Evolutionary conservation across 176 grass and related monocot genomes (phyloP), one percentile per base, ranked within the genome.

Genomic region (Phoenix roebelenii): DNA sequence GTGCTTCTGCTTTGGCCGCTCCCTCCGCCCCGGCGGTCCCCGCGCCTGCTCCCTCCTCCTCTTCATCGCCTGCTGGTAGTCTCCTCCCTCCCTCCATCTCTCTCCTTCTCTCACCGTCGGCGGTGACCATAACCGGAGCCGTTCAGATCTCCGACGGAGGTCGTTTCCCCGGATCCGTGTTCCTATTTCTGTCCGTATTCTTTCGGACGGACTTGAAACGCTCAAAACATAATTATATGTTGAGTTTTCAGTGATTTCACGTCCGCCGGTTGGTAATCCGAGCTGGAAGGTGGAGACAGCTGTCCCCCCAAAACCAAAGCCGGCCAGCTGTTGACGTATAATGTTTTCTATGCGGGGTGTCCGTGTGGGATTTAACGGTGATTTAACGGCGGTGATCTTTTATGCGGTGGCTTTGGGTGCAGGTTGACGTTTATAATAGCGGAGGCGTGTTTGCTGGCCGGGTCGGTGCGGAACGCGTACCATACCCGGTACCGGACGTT

Each of bases 1-100:
- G 0, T 97, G 93, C 81, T 97, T 85, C 87, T 97, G 84, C 81
- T 97, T 84, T 60, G 93, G 93, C 1, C 75, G 75, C n/a, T 81
- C 75, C 0, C 80, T 97, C 58, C 85, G 85, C 71, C 93, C 83
- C 25, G 84, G 87, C 0, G 78, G 86, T 0, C 88, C 93, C 2
- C 81, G 93, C 61, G 82, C 76, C 15, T 97, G 87, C 73, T 81
- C 84, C 1, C 78, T 97, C 64, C 62, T 85, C 56, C 79, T 98
- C 67, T 83, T 98, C 66, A 65, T 91, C 51, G 66, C 80, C 63
- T 73, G 81, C 77, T 98, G 87, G 93, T 98, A 85, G 49, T 65
- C 54, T 25, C 59, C 9, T 62, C 7, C 7, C 16, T 15, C 61
- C 7, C 14, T 3, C 25, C 54, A 1, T 55, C 16, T 2, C 39